Percentiles rank a stretch among this genome's conserved stretches.
Conservation (phyloP, 768 basidiomycete genomes). For the Calocybe gangraenosa region DNA sequence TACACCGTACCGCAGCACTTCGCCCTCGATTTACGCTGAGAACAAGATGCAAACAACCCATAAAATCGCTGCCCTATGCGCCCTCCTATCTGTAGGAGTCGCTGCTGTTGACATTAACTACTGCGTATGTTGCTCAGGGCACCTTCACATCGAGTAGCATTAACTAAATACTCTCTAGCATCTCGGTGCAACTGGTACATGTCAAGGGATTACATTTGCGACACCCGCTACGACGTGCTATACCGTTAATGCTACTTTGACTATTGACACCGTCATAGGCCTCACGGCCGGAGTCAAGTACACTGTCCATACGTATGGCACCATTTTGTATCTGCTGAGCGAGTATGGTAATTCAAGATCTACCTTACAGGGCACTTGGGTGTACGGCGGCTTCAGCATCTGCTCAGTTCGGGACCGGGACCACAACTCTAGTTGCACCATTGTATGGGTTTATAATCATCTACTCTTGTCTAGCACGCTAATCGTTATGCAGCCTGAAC, state of each 20-base stretch:
- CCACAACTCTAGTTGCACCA: slow-evolving; percentile 4
- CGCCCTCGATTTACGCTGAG: not conserved
- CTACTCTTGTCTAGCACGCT: not conserved
- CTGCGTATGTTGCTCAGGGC: slow-evolving; percentile 6
- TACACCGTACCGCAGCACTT: not conserved
- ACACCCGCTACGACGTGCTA: slow-evolving; percentile 3
- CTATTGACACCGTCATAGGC: slow-evolving; percentile 7
- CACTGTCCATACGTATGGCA: slow-evolving; percentile 4
- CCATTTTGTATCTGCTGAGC: not conserved
- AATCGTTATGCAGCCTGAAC: slow-evolving; percentile 1
- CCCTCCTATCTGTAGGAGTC: slow-evolving; percentile 2
- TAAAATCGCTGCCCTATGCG: not conserved
- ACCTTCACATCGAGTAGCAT: no score
- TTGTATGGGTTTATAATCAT: not conserved
- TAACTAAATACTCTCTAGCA: not conserved
- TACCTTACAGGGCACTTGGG: not conserved
- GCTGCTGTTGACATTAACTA: slow-evolving; percentile 7
- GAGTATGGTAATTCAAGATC: not conserved
- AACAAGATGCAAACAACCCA: slow-evolving; percentile 3
- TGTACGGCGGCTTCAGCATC: slow-evolving; percentile 5
- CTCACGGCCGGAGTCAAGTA: slow-evolving; percentile 7
- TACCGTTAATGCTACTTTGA: not conserved
- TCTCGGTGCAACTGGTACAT: slow-evolving; percentile 5
- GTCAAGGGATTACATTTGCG: slow-evolving; percentile 4
- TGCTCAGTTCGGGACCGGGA: slow-evolving; percentile 3